Conservation (phyloP, 257 asterid genomes). For the Nicotiana tomentosiformis region DNA sequence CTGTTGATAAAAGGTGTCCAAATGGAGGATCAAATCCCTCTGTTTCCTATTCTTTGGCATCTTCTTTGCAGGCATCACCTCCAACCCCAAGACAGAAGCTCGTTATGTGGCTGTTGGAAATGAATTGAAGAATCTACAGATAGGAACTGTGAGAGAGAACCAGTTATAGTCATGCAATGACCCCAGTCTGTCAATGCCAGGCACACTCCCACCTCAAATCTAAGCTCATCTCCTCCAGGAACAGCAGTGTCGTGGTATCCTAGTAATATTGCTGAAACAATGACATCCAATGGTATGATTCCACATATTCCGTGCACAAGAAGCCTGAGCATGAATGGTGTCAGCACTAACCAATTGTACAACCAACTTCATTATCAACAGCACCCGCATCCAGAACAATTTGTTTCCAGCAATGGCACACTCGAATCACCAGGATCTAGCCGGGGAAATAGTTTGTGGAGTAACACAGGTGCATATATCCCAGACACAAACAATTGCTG, state of each 20-base stretch:
- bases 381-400: slow-evolving; percentile 26
- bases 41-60: slow-evolving; percentile 32
- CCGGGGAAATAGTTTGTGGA: slow-evolving; percentile 33
- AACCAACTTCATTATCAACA: slow-evolving; percentile 43
- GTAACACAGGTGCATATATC: slow-evolving; percentile 26
- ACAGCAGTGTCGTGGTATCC: slow-evolving; percentile 37
- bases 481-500: slow-evolving; percentile 36
- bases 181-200: slow-evolving; percentile 34
- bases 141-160: slow-evolving; percentile 60
- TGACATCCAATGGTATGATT: slow-evolving; percentile 32
- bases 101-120: slow-evolving; percentile 30
- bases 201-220: slow-evolving; percentile 32
- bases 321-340: slow-evolving; percentile 20
- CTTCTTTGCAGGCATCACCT: slow-evolving; percentile 43
- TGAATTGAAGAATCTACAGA: slow-evolving; percentile 54
- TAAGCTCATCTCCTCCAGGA: slow-evolving; percentile 47
- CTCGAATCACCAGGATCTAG: slow-evolving; percentile 27
- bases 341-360: slow-evolving; percentile 31
- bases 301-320: slow-evolving; percentile 38
- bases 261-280: slow-evolving; percentile 21
- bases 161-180: slow-evolving; percentile 50
- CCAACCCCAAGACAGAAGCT: slow-evolving; percentile 40
- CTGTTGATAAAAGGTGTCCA: slow-evolving; percentile 65
- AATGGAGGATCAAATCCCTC: slow-evolving; percentile 37
- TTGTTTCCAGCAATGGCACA: slow-evolving; percentile 31